These are phyloP conservation scores for Capsella rubella DNA, from an alignment of 441 rosid genomes.

Conservation along the genomic window DNA sequence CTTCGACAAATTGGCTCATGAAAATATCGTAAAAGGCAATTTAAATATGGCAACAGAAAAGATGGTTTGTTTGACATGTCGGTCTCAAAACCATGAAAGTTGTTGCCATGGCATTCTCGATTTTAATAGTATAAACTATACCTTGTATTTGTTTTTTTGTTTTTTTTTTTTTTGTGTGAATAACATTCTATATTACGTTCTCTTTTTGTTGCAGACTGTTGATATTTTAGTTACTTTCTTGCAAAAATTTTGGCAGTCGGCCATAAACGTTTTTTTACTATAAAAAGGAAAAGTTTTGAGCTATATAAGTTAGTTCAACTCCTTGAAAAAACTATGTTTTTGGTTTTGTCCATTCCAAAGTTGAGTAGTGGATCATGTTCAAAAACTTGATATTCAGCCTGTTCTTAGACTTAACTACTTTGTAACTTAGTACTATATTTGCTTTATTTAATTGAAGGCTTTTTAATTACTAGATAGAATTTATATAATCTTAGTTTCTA, in stretches of 20 bases:
- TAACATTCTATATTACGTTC: too few species aligned
- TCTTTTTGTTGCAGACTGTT: background rate
- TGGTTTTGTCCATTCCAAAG: background rate
- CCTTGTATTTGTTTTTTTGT: too few species aligned
- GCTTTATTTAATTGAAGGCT: background rate
- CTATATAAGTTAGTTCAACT: background rate
- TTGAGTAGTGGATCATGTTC: background rate
- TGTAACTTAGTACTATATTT: background rate
- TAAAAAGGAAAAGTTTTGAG: background rate
- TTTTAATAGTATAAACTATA: background rate
- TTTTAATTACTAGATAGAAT: too few species aligned
- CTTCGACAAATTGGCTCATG: background rate
- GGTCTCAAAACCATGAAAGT: conserved; percentile 16
- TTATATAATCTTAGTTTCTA: background rate
- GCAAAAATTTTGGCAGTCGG: background rate
- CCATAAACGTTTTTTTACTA: background rate
- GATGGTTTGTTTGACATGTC: background rate
- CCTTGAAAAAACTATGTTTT: background rate
- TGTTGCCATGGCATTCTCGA: conserved; percentile 14
- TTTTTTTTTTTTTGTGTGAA: too few species aligned
- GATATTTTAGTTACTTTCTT: background rate
- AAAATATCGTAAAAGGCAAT: conserved; percentile 7
- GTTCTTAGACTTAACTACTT: background rate
- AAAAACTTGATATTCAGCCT: background rate
- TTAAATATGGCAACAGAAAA: background rate